These are phyloP conservation scores for Cladosporium sp. DNA, from an alignment of 2,329 filamentous ascomycete species.

Conservation along the genomic window DNA sequence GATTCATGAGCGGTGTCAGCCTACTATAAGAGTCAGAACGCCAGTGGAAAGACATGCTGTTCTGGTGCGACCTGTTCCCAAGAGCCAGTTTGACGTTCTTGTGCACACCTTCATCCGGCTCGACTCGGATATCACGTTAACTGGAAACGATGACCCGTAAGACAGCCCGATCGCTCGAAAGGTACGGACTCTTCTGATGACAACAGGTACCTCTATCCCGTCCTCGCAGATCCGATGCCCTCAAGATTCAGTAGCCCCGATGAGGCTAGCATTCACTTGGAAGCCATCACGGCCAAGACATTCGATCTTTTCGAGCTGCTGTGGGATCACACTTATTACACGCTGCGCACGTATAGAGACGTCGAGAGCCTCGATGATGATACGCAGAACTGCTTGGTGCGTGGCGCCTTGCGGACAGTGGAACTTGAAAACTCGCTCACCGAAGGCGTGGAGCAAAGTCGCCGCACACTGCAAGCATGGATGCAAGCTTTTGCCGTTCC, in stretches of 20 bases:
- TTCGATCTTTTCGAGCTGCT: not conserved
- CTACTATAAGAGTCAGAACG: no score
- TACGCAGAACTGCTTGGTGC: not conserved
- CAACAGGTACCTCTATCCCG: slow-evolving; percentile 8
- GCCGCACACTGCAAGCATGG: not conserved
- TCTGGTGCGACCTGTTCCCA: not conserved
- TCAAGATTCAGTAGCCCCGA: not conserved
- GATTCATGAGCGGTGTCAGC: no score
- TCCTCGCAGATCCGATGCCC: slow-evolving; percentile 7
- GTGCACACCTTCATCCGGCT: slow-evolving; percentile 14
- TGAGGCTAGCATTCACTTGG: not conserved
- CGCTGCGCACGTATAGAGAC: not conserved
- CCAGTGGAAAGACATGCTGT: not conserved
- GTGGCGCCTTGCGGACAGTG: not conserved
- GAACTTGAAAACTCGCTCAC: not conserved
- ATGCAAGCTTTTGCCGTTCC: not conserved
- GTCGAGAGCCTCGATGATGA: not conserved
- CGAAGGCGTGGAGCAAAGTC: not conserved
- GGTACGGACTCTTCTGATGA: not conserved
- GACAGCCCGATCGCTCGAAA: not conserved
- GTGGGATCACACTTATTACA: not conserved
- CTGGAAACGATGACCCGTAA: not conserved
- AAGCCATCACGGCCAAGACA: not conserved
- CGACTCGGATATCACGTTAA: slow-evolving; percentile 10
- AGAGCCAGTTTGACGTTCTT: slow-evolving; percentile 10